Evolutionary conservation across 176 grass and related monocot genomes (phyloP).

Genomic region (Cocos nucifera): DNA sequence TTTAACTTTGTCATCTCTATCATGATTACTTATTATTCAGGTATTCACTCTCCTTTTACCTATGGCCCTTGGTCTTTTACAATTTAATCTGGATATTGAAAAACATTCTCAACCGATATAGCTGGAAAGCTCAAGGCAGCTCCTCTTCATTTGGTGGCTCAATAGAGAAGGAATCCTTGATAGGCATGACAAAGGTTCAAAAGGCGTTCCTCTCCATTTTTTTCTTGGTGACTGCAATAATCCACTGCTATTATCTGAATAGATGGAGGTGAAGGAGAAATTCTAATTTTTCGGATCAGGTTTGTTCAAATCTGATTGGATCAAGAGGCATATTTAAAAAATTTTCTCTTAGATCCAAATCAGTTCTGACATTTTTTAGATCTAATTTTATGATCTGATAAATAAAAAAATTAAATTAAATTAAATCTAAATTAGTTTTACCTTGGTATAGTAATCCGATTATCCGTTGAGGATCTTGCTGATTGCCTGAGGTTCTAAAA

Average conservation of each 20-base stretch:
- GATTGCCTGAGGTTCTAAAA: too few relatives aligned
- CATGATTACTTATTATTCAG: constrained; percentile 23
- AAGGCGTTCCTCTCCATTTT: constrained; percentile 32
- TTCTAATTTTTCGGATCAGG: too few relatives aligned
- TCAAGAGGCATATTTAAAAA: too few relatives aligned
- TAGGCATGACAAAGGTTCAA: constrained; percentile 24
- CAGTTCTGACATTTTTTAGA: too few relatives aligned
- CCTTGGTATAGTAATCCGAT: too few relatives aligned
- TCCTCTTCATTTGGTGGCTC: constrained; percentile 30
- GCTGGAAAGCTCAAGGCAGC: constrained; percentile 27
- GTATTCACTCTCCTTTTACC: constrained; percentile 30
- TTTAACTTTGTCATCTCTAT: constrained; percentile 20
- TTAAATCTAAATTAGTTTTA: too few relatives aligned
- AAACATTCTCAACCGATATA: constrained; percentile 29
- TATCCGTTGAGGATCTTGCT: too few relatives aligned
- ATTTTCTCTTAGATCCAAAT: too few relatives aligned
- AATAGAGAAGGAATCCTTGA: constrained; percentile 13
- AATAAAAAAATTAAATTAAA: too few relatives aligned
- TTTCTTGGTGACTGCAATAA: constrained; percentile 49
- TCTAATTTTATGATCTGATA: too few relatives aligned
- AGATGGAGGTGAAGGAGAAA: too few relatives aligned
- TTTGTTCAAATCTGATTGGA: too few relatives aligned
- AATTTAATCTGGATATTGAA: constrained; percentile 30
- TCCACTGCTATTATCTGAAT: constrained; percentile 70
- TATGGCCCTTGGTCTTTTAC: constrained; percentile 16